phyloP scores from a whole-genome alignment of 1,284 basidiomycete genomes.

The Austroboletus novae-zelandiae region DNA sequence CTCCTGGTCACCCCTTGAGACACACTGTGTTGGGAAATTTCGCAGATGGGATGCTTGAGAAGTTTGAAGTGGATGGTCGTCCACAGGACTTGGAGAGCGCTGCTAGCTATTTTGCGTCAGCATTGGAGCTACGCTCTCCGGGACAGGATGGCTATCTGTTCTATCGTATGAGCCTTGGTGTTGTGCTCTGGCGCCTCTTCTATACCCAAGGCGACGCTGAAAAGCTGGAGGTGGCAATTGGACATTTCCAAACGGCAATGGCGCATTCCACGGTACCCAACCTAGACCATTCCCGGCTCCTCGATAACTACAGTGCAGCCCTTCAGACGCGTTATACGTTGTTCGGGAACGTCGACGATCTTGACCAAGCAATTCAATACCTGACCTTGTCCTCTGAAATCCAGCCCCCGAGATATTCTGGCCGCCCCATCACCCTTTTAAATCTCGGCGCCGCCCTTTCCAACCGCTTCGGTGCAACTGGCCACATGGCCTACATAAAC shows the following conservation, averaged over 20 bases:
- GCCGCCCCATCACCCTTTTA: conserved; percentile 13
- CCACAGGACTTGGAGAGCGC: conserved; percentile 22
- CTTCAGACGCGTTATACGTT: conserved; percentile 16
- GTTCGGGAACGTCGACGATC: conserved; percentile 15
- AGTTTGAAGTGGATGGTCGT: conserved; percentile 17
- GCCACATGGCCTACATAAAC: conserved; percentile 15
- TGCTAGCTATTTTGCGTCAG: conserved; percentile 6
- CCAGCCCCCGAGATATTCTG: conserved; percentile 5
- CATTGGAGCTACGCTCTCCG: conserved; percentile 19
- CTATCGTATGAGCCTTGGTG: conserved; percentile 13
- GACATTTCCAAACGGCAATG: conserved; percentile 17
- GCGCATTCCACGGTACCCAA: conserved; percentile 15
- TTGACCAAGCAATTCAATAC: conserved; percentile 22
- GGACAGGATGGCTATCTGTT: conserved; percentile 13
- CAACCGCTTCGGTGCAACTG: conserved; percentile 10
- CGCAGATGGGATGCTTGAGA: conserved; percentile 11
- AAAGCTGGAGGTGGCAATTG: conserved; percentile 19
- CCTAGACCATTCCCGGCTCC: conserved; percentile 20
- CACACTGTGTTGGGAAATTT: conserved; percentile 17
- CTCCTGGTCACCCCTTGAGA: conserved; percentile 23
- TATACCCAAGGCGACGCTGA: conserved; percentile 6
- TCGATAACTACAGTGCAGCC: conserved; percentile 21
- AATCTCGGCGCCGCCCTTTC: conserved; percentile 10
- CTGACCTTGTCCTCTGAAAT: conserved; percentile 21
- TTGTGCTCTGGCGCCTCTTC: conserved; percentile 7